A percentile compares a stretch with the other conserved stretches of the same genome.
Evolutionary conservation across 192 early-diverging fungal genomes (phyloP).

Genomic region (Umbelopsis ramanniana): DNA sequence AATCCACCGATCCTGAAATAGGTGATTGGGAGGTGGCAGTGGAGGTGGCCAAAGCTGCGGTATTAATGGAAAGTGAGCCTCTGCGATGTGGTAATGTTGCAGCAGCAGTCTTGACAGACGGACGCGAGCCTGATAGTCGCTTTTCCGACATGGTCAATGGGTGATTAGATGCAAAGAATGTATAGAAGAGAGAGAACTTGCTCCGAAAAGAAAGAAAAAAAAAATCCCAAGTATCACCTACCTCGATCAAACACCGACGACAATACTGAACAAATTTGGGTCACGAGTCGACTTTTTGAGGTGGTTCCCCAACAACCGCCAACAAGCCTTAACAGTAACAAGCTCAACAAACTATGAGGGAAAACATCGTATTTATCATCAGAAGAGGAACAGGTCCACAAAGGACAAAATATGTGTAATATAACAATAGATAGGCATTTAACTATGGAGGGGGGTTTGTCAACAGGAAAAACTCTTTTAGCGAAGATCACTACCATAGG

Average conservation of each 20-base stretch:
- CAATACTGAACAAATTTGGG: no score
- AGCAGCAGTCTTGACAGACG: not conserved
- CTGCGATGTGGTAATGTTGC: not conserved
- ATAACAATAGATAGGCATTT: not conserved
- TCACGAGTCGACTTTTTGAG: not conserved
- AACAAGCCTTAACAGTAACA: not conserved
- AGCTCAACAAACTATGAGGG: not conserved
- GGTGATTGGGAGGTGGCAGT: conserved; percentile 8
- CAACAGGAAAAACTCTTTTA: not conserved
- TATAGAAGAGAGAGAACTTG: not conserved
- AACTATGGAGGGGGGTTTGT: not conserved
- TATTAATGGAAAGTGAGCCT: conserved; percentile 1
- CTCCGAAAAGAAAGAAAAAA: not conserved
- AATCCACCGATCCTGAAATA: not conserved
- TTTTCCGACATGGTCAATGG: conserved; percentile 1
- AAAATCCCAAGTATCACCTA: no score
- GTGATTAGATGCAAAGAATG: not conserved
- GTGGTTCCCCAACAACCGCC: not conserved
- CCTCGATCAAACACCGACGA: no score
- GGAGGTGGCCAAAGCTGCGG: not conserved
- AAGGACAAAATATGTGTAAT: not conserved
- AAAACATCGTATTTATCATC: not conserved
- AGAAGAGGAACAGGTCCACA: not conserved
- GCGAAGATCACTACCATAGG: conserved; percentile 16
- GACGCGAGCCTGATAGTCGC: conserved; percentile 15